Conservation (phyloP, 106 monocot genomes). For the Narthecium ossifragum region DNA sequence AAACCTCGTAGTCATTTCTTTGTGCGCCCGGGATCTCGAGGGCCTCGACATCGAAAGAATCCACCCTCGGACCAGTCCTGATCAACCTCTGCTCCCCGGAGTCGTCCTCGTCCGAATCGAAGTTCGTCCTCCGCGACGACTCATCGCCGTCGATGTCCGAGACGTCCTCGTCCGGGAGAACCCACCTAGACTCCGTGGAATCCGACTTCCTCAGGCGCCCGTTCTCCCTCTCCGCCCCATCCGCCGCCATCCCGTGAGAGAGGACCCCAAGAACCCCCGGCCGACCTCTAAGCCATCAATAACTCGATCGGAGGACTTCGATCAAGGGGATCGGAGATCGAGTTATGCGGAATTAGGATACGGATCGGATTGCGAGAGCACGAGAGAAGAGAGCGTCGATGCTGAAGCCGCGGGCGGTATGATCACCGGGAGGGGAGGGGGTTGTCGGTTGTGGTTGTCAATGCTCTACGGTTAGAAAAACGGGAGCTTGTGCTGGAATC, state of each 20-base stretch:
- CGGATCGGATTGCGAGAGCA: too few species aligned
- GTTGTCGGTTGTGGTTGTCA: too few species aligned
- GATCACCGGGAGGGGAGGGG: too few species aligned
- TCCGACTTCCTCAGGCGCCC: constrained; percentile 60
- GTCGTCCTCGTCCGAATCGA: constrained; percentile 44
- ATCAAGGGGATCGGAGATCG: too few species aligned
- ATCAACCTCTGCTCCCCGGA: constrained; percentile 58
- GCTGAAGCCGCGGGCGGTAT: too few species aligned
- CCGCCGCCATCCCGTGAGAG: constrained; percentile 22
- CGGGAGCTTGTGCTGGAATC: too few species aligned
- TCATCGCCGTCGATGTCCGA: constrained; percentile 15
- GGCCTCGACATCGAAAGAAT: constrained; percentile 96
- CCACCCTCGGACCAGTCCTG: constrained; percentile 79
- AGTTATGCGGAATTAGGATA: too few species aligned
- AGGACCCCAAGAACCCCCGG: not conserved
- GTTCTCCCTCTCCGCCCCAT: constrained; percentile 23
- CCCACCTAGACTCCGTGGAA: constrained; percentile 85
- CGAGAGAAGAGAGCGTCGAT: too few species aligned
- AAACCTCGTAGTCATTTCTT: constrained; percentile 48
- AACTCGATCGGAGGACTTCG: too few species aligned
- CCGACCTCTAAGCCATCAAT: not conserved
- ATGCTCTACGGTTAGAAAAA: too few species aligned
- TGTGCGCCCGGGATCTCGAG: constrained; percentile 76
- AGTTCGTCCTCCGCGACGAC: constrained; percentile 3
- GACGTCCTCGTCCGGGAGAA: constrained; percentile 37